Evolutionary conservation across 331 rosid genomes (phyloP).

Genomic region (Arachis monticola): DNA sequence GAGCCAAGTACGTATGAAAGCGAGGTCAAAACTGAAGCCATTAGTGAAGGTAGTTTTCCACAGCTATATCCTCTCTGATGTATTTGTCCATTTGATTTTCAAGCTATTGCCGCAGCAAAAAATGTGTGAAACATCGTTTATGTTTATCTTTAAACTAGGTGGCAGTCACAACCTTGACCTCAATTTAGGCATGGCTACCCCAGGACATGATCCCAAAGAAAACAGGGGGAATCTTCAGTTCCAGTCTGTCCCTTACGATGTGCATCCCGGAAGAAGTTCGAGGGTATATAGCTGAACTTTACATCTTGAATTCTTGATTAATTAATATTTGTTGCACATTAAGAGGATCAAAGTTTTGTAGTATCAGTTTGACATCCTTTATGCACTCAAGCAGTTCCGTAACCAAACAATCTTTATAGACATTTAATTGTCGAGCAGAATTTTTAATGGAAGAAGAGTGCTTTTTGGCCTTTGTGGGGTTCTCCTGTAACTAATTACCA

Average conservation of each 20-base stretch:
- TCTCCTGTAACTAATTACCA: slow-evolving; percentile 9
- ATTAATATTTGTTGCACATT: slow-evolving; percentile 15
- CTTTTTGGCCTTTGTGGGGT: slow-evolving; percentile 24
- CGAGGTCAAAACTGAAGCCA: slow-evolving; percentile 58
- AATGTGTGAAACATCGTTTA: background rate
- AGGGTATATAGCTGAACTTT: slow-evolving; percentile 54
- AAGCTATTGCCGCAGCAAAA: background rate
- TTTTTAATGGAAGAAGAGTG: background rate
- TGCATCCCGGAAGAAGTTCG: slow-evolving; percentile 53
- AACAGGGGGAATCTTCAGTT: slow-evolving; percentile 58
- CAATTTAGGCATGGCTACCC: slow-evolving; percentile 83
- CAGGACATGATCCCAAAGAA: slow-evolving; percentile 59
- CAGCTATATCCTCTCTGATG: slow-evolving; percentile 13
- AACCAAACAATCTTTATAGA: slow-evolving; percentile 21
- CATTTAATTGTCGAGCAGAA: background rate
- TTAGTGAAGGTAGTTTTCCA: slow-evolving; percentile 59
- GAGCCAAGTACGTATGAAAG: slow-evolving; percentile 83
- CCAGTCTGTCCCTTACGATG: slow-evolving; percentile 52
- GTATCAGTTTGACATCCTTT: background rate
- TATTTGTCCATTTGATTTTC: slow-evolving; percentile 31
- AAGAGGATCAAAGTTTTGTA: background rate
- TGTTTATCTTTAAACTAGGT: slow-evolving; percentile 55
- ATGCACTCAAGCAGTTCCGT: slow-evolving; percentile 21
- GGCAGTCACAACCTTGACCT: slow-evolving; percentile 82
- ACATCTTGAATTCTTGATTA: background rate